Evolutionary conservation across 495 filamentous ascomycete species (phyloP).

Genomic region (Podospora anserina): DNA sequence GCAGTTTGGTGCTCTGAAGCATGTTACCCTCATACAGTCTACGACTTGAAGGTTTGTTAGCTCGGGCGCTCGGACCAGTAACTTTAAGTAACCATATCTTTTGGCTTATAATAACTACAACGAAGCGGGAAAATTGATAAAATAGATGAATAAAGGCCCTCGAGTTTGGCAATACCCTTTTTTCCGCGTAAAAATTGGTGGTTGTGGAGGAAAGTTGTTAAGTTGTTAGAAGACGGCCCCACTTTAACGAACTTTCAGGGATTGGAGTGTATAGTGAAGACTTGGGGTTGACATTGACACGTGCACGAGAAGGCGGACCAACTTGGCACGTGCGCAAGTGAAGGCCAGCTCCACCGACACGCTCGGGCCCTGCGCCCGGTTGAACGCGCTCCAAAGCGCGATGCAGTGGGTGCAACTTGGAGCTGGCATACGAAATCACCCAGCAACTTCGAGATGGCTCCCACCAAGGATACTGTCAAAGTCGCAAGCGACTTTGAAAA

Average conservation of each 20-base stretch:
- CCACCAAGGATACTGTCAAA: conserved; percentile 36
- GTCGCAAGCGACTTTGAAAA: conserved; percentile 58
- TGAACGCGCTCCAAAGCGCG: not conserved
- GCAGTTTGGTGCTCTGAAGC: not conserved
- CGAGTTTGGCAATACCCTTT: too few species aligned
- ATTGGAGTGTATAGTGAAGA: too few species aligned
- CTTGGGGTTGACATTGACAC: not conserved
- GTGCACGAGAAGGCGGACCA: not conserved
- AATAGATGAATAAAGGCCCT: too few species aligned
- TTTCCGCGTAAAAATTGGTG: too few species aligned
- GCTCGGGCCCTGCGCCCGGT: too few species aligned
- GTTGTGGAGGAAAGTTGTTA: too few species aligned
- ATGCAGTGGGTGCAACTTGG: not conserved
- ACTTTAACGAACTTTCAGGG: too few species aligned
- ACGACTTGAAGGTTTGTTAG: not conserved
- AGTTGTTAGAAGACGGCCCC: too few species aligned
- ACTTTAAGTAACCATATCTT: too few species aligned
- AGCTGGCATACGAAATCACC: not conserved
- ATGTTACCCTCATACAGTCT: not conserved
- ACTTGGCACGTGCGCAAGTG: not conserved
- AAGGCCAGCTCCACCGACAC: not conserved
- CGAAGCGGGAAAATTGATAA: too few species aligned
- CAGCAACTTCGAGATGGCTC: conserved; percentile 23
- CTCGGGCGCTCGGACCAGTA: too few species aligned
- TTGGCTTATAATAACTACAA: too few species aligned